A percentile compares a stretch with the other conserved stretches of the same genome.
Conservation (phyloP, 2,329 filamentous ascomycete species). For the Byssoonygena ceratinophila region DNA sequence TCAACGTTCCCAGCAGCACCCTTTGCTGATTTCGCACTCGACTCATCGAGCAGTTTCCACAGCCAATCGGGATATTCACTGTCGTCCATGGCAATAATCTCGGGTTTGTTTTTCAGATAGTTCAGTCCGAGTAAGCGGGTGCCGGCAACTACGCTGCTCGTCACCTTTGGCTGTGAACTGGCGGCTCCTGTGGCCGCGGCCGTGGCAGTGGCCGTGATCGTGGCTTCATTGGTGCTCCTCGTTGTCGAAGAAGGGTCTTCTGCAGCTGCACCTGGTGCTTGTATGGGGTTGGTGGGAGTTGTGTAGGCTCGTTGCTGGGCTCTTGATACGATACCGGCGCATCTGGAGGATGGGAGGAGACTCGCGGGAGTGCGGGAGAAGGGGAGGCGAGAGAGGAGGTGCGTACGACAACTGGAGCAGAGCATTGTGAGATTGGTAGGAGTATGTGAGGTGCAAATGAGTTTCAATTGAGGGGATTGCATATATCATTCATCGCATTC, state of each 20-base stretch:
- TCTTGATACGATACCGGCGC: conserved; percentile 15
- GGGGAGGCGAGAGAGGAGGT: conserved; percentile 31
- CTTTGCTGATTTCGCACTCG: conserved; percentile 23
- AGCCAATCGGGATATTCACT: conserved; percentile 41
- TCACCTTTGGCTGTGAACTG: conserved; percentile 21
- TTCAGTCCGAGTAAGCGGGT: conserved; percentile 35
- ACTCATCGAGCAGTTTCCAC: conserved; percentile 35
- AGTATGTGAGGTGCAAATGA: not conserved
- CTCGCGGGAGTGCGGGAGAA: conserved; percentile 23
- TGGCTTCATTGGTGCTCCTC: conserved; percentile 10
- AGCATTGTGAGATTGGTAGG: conserved; percentile 26
- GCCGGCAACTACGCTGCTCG: conserved; percentile 33
- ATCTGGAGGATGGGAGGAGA: conserved; percentile 24
- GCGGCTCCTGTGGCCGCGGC: not conserved
- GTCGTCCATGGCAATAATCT: conserved; percentile 37
- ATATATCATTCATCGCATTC: conserved; percentile 12
- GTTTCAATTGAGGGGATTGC: not conserved
- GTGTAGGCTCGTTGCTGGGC: conserved; percentile 22
- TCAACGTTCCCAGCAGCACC: conserved; percentile 31
- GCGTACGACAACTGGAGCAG: conserved; percentile 34
- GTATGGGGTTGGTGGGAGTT: conserved; percentile 23
- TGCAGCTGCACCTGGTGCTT: conserved; percentile 7
- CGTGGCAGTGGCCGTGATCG: conserved; percentile 1
- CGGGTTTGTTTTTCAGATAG: conserved; percentile 40
- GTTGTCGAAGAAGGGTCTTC: conserved; percentile 13